Evolutionary conservation across 2,329 filamentous ascomycete genomes (phyloP), one percentile per base, ranked within the genome.

Genomic region (Amphichorda felina): DNA sequence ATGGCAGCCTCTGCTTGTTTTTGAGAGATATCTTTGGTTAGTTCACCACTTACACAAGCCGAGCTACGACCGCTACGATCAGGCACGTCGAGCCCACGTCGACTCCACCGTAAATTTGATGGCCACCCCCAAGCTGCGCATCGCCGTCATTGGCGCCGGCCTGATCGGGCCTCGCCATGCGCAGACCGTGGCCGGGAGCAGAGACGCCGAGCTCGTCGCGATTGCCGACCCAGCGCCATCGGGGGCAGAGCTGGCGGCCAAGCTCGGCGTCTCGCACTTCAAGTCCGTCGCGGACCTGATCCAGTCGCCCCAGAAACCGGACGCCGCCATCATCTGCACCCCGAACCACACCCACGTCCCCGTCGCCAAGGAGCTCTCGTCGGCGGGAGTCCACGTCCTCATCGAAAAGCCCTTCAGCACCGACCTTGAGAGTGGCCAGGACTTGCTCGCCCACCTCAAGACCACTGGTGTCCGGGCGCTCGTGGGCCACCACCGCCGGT

Each of bases 401-500:
- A 59, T 74, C 15, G 73, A 77, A 45, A 76, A 77, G 44, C 72
- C 72, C 1, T 48, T 77, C 17, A 63, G 65, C 28, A 61, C 53
- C 5, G 55, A 61, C 22, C 50, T 63, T 16, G 32, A 40, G 0
- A 55, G 50, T 11, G 66, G 63, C 0, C 42, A 49, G 14, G 48
- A 40, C 3, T 44, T 63, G 0, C 30, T 61, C 1, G 35, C 38
- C 1, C 43, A 50, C 21, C 43, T 57, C 2, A 38, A 45, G 3
- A 34, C 41, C 6, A 42, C 51, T 0, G 45, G 49, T 2, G 50
- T 63, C n/a, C 60, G 63, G n/a, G 51, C 70, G 1, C 53, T 75
- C 1, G 66, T 72, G 2, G 72, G 71, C 6, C 72, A 77, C 41
- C 72, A 77, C 45, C 60, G 72, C 8, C 62, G 72, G 3, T 77